Base-by-base conservation (phyloP, 2,329 filamentous ascomycete genomes). In the Fusarium tjaetaba region DNA sequence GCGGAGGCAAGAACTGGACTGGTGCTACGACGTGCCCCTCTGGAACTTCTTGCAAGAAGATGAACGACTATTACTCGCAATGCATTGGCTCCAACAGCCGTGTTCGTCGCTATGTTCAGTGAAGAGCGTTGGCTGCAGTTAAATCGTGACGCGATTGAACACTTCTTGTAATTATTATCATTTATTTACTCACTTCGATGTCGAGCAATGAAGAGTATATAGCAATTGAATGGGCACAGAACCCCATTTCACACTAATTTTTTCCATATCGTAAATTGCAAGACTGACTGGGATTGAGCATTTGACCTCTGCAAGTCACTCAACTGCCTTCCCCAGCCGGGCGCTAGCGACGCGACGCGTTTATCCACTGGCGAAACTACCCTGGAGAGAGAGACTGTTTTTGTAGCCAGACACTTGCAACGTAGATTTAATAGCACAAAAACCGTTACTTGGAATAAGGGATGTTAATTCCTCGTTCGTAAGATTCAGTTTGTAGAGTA, bases 11-110 rank as follows among this genome's bases (percentile, higher is more conserved):
- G 38, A 53, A 69, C 48, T 71, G 56, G 41, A 64, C 63, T 18
- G 69, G 69, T 15, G 39, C 69, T 20, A 71, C 69, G 14, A 41
- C 39, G 7, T 71, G 69, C 42, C 45, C 42, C 5, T 52, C 68
- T 30, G 68, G 68, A 16, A 34, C 57, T 26, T 64, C 69, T 43
- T 71, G 69, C 52, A 64, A 69, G 51, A 58, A 69, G 63, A 24
- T 64, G 36, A 71, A 71, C 48, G 69, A 71, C 7, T 71, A 53
- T n/a, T 71, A 71, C 53, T 72, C 69, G 3, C 69, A 71, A 46
- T 71, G 69, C n/a, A 28, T 68, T 22, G 36, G 65, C 16, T 46
- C 60, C 7, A 39, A 61, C 36, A 68, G 65, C 36, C 65, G 65
- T 1, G 55, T 68, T 22, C 65, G 65, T 13, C 63, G 65, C 8